Conservation (phyloP, 345 rosid genomes). For the Murraya koenigii region DNA sequence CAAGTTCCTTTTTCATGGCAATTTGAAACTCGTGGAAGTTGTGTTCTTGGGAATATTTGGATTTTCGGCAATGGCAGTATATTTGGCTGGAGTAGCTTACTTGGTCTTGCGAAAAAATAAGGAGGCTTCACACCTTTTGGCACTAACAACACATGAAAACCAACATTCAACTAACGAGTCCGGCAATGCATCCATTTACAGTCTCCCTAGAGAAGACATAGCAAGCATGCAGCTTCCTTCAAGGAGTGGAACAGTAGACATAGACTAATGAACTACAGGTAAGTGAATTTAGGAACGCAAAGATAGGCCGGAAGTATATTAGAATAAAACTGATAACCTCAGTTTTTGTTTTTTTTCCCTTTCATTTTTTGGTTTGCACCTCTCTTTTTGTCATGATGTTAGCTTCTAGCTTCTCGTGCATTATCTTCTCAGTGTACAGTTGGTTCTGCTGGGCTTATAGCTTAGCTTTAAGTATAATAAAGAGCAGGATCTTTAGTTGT, state of each 20-base stretch:
- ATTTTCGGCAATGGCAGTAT: constrained; percentile 50
- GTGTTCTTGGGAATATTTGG: constrained; percentile 64
- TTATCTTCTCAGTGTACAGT: neutral
- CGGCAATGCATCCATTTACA: constrained; percentile 18
- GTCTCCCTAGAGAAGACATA: constrained; percentile 65
- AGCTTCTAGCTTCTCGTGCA: neutral
- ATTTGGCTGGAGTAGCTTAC: constrained; percentile 68
- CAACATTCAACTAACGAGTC: constrained; percentile 21
- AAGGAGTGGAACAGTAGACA: constrained; percentile 25
- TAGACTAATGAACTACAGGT: constrained; percentile 12
- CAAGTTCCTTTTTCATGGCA: constrained; percentile 50
- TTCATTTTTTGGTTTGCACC: neutral
- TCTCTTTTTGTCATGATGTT: neutral
- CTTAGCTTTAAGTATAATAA: neutral
- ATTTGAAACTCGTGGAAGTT: constrained; percentile 35
- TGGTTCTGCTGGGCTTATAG: neutral
- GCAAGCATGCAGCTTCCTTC: constrained; percentile 68
- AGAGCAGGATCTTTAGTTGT: neutral
- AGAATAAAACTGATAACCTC: neutral
- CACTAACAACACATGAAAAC: constrained; percentile 41
- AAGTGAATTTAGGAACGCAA: neutral
- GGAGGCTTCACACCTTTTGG: constrained; percentile 36
- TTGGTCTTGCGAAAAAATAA: constrained; percentile 64
- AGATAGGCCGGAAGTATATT: neutral
- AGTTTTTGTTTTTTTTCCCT: too few species aligned